phyloP scores from a whole-genome alignment of 495 filamentous ascomycete genomes.

The Penicillium flavigenum region DNA sequence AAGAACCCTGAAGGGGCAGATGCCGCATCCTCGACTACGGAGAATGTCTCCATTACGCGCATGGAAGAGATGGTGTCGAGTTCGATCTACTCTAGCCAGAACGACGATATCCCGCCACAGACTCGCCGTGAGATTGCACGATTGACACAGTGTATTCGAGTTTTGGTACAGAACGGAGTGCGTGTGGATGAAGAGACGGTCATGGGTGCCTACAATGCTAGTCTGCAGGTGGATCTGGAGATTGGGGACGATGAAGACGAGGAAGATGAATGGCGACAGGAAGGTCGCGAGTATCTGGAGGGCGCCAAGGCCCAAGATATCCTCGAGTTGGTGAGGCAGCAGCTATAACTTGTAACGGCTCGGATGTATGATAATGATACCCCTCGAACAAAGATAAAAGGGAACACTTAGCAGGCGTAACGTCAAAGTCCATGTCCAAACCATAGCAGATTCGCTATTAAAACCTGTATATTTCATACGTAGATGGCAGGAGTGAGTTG shows the following conservation, averaged over 20 bases:
- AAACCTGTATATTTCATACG: neutral
- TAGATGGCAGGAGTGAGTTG: neutral
- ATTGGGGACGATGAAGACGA: conserved; percentile 48
- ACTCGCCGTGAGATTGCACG: conserved; percentile 88
- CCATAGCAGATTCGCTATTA: neutral
- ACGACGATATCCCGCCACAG: conserved; percentile 70
- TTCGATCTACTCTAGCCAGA: conserved; percentile 86
- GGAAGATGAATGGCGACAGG: conserved; percentile 39
- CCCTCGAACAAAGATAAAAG: conserved; percentile 16
- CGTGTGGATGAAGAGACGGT: conserved; percentile 93
- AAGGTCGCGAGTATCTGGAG: conserved; percentile 64
- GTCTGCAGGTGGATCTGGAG: conserved; percentile 67
- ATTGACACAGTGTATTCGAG: conserved; percentile 72
- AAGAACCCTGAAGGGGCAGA: conserved; percentile 64
- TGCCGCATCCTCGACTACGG: conserved; percentile 45
- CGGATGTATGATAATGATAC: conserved; percentile 22
- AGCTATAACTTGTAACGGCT: conserved; percentile 4
- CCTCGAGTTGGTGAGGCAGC: conserved; percentile 50
- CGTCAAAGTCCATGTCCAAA: conserved; percentile 1
- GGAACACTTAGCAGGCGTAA: conserved; percentile 1
- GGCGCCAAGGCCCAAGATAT: conserved; percentile 67
- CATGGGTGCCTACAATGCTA: conserved; percentile 74
- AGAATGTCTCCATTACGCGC: conserved; percentile 66
- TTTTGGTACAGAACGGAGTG: conserved; percentile 75
- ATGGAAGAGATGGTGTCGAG: conserved; percentile 76